Evolutionary conservation across 306 rosid genomes (phyloP), one percentile per base, ranked within the genome.

Genomic region (Dryas octopetala): DNA sequence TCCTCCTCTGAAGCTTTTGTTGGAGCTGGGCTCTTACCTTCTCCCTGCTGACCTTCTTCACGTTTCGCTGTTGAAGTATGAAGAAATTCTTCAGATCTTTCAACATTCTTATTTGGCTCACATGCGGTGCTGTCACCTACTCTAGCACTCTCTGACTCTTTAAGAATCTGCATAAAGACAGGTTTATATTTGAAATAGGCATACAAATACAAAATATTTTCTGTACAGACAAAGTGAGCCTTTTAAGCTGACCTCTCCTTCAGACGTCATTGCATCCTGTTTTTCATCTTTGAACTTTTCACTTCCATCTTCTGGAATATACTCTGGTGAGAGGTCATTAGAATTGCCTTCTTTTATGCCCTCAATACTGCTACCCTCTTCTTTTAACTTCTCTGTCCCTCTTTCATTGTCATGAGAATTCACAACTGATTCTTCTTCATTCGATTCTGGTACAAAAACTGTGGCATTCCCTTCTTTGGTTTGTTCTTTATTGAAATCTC

Each of bases 241-340:
- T 66, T 58, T 32, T 28, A 63, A 50, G 17, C 84, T 74, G 12
- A 79, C 84, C 86, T 79, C 74, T 46, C 6, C 64, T 45, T 52
- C 28, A 44, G 62, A 61, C 74, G 48, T 62, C 64, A 76, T 54
- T 46, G 55, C 66, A 68, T 76, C 70, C 49, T 45, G 44, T 63
- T 69, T 54, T 0, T 57, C 67, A 43, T 50, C 76, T 66, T 76
- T 16, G 1, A 45, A 53, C 58, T 55, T 59, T 38, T 52, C 45
- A 52, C 7, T 63, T 46, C 26, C 76, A 62, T 76, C 82, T 68
- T 74, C 83, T 80, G 48, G 54, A 7, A 50, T 53, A 28, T 26
- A 67, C 49, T 79, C 70, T 9, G 40, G 40, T 41, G 78, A 59
- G 52, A 49, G 74, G 51, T 58, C 74, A 40, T 44, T 58, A 51